Evolutionary conservation across 2,329 filamentous ascomycete species (phyloP), one percentile per base, ranked within the genome.

Genomic region (Fusarium sp.): DNA sequence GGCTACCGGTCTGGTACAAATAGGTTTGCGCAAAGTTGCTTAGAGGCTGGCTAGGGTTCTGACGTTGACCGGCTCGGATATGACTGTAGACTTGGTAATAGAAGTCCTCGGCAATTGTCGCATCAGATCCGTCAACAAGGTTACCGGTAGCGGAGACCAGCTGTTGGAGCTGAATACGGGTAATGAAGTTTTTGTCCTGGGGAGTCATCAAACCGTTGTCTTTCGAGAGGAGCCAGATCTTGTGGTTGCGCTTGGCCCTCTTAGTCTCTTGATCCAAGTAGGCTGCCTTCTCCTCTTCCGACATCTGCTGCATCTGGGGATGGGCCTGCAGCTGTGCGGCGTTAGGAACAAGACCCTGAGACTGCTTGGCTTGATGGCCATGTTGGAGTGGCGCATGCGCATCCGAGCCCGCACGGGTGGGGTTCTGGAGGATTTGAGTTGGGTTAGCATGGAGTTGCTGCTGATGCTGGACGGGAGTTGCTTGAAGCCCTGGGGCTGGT

Each of bases 101-200:
- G 77, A 99, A 99, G 77, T 99, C 96, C 74, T 99, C 96, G 2
- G 90, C 87, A 37, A 98, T 85, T 8, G 92, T 89, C 35, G 93
- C 89, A 75, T 98, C 94, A 1, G 89, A 88, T 45, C 91, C 91
- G 45, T 97, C 94, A 53, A 90, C 90, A 6, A 94, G 87, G 74
- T 94, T 96, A 11, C 95, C 95, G 24, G 94, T 97, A 10, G 96
- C 94, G 13, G 95, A 90, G 54, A 99, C 93, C 35, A 99, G 87
- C 77, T 99, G 96, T 81, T 99, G 96, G 52, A 99, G 86, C 78
- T 99, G 96, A 69, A 99, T 99, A 19, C 96, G 90, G 7, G 96
- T 98, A 71, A 99, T 97, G 80, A 98, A 99, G 78, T 97, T 99
- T 85, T 99, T 99, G 81, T 99, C 96, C 76, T 98, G 95, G 1